These are phyloP conservation scores for Globisporangium solare DNA, from an alignment of 352 stramenopile species.

Conservation along the genomic window DNA sequence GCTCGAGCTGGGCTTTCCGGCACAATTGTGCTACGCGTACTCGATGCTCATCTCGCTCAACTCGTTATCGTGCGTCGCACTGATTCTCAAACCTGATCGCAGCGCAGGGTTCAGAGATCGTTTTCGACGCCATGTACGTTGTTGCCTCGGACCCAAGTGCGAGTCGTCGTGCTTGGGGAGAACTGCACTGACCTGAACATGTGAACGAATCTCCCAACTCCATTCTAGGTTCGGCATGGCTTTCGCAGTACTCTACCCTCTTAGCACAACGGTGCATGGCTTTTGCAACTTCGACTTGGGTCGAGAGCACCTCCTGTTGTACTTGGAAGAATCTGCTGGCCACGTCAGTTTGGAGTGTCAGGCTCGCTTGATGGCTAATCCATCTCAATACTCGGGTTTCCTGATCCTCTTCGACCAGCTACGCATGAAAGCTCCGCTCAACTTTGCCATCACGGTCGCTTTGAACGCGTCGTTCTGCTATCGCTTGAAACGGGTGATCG, in stretches of 20 bases:
- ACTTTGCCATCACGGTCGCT: slow-evolving; percentile 23
- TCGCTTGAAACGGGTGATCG: slow-evolving; percentile 18
- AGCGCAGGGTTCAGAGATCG: slow-evolving; percentile 24
- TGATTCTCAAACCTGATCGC: slow-evolving; percentile 18
- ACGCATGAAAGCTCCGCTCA: slow-evolving; percentile 15
- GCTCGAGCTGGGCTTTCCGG: slow-evolving; percentile 30
- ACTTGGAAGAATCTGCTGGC: slow-evolving; percentile 3
- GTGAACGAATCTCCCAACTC: too few species aligned
- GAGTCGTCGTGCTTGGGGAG: not conserved
- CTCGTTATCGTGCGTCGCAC: slow-evolving; percentile 17
- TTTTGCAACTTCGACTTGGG: slow-evolving; percentile 31
- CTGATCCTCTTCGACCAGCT: slow-evolving; percentile 27
- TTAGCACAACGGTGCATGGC: slow-evolving; percentile 25
- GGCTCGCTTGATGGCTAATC: slow-evolving; percentile 25
- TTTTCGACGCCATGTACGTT: slow-evolving; percentile 32
- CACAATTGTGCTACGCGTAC: slow-evolving; percentile 23
- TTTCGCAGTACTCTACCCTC: slow-evolving; percentile 28
- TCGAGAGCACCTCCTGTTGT: slow-evolving; percentile 19
- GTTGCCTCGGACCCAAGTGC: not conserved
- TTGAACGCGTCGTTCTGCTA: slow-evolving; percentile 22
- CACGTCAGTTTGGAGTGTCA: slow-evolving; percentile 25
- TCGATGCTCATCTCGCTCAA: slow-evolving; percentile 24
- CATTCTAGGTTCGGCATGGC: slow-evolving; percentile 29
- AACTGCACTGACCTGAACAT: too few species aligned
- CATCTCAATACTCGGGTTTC: slow-evolving; percentile 27